Conservation (phyloP, 352 stramenopile species). For the Bremia lactucae region DNA sequence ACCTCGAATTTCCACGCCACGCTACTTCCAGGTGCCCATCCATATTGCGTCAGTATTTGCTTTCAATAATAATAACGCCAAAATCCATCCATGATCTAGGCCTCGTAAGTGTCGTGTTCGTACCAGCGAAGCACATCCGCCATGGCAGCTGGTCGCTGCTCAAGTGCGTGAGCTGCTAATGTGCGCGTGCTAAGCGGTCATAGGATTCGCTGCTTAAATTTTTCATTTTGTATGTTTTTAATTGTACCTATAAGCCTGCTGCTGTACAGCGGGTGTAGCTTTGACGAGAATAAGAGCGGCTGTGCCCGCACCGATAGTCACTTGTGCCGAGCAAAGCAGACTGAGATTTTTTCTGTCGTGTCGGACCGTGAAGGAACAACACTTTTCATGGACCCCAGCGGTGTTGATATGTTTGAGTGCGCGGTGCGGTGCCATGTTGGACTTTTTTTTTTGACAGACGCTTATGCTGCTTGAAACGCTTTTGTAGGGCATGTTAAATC, state of each 20-base stretch:
- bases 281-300: conserved; percentile 57
- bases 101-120: conserved; percentile 69
- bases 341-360: conserved; percentile 81
- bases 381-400: conserved; percentile 77
- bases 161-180: conserved; percentile 46
- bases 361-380: conserved; percentile 66
- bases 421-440: conserved; percentile 30
- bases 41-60: neutral
- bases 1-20: conserved; percentile 86
- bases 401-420: conserved; percentile 69
- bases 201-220: neutral
- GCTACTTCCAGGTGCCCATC: conserved; percentile 64
- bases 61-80: no score
- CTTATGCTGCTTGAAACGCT: conserved; percentile 1
- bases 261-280: conserved; percentile 71
- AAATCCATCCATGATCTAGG: conserved; percentile 20
- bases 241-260: conserved; percentile 35
- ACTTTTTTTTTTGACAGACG: neutral
- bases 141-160: conserved; percentile 73
- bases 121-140: conserved; percentile 53
- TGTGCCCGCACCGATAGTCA: conserved; percentile 34
- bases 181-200: conserved; percentile 9
- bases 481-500: conserved; percentile 43
- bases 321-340: conserved; percentile 64
- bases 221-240: conserved; percentile 2